Conservation (phyloP, 495 filamentous ascomycete genomes). For the Xylaria curta region DNA sequence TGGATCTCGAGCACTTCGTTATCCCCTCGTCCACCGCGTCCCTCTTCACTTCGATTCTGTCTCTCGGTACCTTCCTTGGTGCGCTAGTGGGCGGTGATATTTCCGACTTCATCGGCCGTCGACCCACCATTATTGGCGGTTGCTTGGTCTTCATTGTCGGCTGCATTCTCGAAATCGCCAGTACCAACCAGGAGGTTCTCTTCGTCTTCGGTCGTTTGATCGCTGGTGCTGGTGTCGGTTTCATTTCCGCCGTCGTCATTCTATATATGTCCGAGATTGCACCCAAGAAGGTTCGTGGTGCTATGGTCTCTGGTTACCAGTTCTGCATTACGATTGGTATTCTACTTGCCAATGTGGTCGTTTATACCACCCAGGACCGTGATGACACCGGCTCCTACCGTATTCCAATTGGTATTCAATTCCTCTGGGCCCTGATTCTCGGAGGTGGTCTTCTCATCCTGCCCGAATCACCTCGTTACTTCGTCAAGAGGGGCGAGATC, state of each 20-base stretch:
- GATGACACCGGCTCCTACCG: slow-evolving; percentile 70
- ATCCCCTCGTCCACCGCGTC: slow-evolving; percentile 59
- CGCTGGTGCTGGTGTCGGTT: slow-evolving; percentile 69
- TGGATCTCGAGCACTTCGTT: slow-evolving; percentile 43
- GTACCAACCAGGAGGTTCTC: slow-evolving; percentile 65
- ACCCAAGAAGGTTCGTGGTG: slow-evolving; percentile 70
- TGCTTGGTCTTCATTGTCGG: slow-evolving; percentile 63
- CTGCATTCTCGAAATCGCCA: slow-evolving; percentile 64
- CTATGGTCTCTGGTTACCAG: slow-evolving; percentile 72
- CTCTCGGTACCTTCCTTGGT: slow-evolving; percentile 72
- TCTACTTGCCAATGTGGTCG: slow-evolving; percentile 68
- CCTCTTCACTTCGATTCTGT: slow-evolving; percentile 70
- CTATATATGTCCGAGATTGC: slow-evolving; percentile 74
- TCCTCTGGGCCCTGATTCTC: slow-evolving; percentile 71
- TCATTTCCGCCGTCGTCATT: slow-evolving; percentile 61
- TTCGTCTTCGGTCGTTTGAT: slow-evolving; percentile 69
- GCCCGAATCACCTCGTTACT: slow-evolving; percentile 65
- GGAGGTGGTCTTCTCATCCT: slow-evolving; percentile 60
- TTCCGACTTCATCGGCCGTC: slow-evolving; percentile 67
- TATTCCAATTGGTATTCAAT: slow-evolving; percentile 73
- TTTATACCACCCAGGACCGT: slow-evolving; percentile 66
- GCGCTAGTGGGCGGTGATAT: slow-evolving; percentile 66
- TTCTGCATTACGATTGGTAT: slow-evolving; percentile 76
- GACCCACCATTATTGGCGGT: slow-evolving; percentile 65
- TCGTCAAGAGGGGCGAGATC: slow-evolving; percentile 60